Conservation (phyloP, 331 rosid genomes). For the Spiraea crenata region DNA sequence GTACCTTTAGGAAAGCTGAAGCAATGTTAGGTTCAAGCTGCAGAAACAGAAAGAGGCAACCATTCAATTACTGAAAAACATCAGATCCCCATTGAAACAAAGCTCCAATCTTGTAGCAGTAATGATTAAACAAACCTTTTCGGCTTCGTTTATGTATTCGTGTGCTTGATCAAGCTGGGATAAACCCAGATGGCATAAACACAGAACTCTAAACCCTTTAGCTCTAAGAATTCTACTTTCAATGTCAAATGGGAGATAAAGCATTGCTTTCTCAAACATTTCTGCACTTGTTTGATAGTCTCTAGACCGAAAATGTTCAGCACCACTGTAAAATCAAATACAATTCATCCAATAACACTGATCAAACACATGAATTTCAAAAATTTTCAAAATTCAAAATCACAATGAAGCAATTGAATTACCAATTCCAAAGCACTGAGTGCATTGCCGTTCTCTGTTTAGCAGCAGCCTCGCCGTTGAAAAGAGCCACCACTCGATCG, state of each 20-base stretch:
- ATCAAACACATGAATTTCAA: neutral
- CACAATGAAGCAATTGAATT: slow-evolving; percentile 8
- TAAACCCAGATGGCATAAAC: slow-evolving; percentile 89
- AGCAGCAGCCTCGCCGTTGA: slow-evolving; percentile 50
- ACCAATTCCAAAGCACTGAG: slow-evolving; percentile 94
- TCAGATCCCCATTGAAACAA: neutral
- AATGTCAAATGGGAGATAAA: slow-evolving; percentile 67
- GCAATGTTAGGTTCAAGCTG: slow-evolving; percentile 92
- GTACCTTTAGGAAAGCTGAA: slow-evolving; percentile 87
- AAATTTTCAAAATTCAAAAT: neutral
- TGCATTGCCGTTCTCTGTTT: slow-evolving; percentile 79
- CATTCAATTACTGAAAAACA: neutral
- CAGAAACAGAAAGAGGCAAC: slow-evolving; percentile 26
- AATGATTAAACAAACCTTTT: slow-evolving; percentile 53
- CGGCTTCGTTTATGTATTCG: slow-evolving; percentile 86
- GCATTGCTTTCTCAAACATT: slow-evolving; percentile 92
- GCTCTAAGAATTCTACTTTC: slow-evolving; percentile 72
- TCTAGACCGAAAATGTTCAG: slow-evolving; percentile 74
- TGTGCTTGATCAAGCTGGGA: slow-evolving; percentile 80
- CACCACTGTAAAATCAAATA: slow-evolving; percentile 52
- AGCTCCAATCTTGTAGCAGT: slow-evolving; percentile 11
- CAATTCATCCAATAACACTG: slow-evolving; percentile 9
- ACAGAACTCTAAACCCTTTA: slow-evolving; percentile 86
- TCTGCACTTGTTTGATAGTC: slow-evolving; percentile 83
- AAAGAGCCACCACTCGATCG: slow-evolving; percentile 77